Base-by-base conservation (phyloP, 441 rosid species). In the Pelargonium cotyledonis region DNA sequence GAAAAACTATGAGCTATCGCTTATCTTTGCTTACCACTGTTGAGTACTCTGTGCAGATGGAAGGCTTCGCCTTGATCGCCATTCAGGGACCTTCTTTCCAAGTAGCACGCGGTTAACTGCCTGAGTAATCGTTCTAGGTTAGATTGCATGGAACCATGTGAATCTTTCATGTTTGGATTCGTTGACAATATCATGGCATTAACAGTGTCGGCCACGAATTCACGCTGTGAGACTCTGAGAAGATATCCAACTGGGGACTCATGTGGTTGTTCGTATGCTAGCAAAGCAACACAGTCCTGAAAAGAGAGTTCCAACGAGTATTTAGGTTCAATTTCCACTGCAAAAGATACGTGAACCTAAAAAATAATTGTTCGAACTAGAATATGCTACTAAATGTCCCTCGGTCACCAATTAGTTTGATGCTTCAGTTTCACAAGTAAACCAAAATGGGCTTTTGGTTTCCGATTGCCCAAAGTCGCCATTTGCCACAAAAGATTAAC, bases 201-300 rank as follows among this genome's bases (percentile, higher is more conserved):
- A 66, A 91, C 89, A 0, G 86, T 78, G 76, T 94, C 97, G 0
- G 97, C 97, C 69, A 94, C 96, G 64, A 88, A 72, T 75, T 94
- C 97, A 11, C 90, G 85, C 69, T 81, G 97, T 0, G 96, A 81
- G 38, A 84, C 91, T 69, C 86, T 85, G 8, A 94, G 85, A 66
- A 91, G 92, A 75, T 85, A 84, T 41, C 95, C 91, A 7, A 84
- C 85, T n/a, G 83, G 76, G 21, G 94, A 88, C 70, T 87, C 85
- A 62, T 72, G 80, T 1, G 96, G 97, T 15, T 74, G 79, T 76
- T 84, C 90, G 63, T 85, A 91, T 7, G 89, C 99, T 72, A 94
- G 86, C 77, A 91, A 76, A 31, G 99, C 88, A 78, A 80, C 89
- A 75, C 92, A 89, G 44, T 94, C 95, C 99, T 94, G 70, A 16